phyloP scores from a whole-genome alignment of 176 grass and related monocot species.

The Carex kokanica region DNA sequence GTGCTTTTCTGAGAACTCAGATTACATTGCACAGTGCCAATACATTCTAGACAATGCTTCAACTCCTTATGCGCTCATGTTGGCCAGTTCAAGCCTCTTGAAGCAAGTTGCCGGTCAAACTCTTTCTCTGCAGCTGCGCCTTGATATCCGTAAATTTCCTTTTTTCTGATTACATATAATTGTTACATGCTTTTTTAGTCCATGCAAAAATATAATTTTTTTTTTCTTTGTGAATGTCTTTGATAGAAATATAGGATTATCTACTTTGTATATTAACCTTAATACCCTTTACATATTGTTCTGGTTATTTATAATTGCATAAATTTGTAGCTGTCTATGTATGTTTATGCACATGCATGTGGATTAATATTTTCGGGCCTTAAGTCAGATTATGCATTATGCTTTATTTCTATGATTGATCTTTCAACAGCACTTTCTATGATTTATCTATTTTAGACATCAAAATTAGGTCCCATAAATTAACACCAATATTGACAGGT shows the following conservation, averaged over 20 bases:
- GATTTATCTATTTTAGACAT: conserved; percentile 1
- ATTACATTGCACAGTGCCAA: conserved; percentile 97
- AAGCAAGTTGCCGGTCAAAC: conserved; percentile 93
- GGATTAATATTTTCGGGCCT: not conserved
- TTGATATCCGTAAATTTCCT: conserved; percentile 97
- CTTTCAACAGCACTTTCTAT: not conserved
- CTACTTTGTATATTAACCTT: conserved; percentile 9
- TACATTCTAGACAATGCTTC: conserved; percentile 99
- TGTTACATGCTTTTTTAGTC: conserved; percentile 31
- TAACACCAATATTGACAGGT: not conserved
- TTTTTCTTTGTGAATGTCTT: conserved; percentile 32
- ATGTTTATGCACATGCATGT: not conserved
- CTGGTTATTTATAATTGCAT: conserved; percentile 6
- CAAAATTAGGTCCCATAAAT: not conserved
- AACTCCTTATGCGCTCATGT: conserved; percentile 95
- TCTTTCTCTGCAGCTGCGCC: conserved; percentile 77
- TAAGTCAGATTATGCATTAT: not conserved
- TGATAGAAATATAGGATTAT: conserved; percentile 29
- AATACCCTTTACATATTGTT: conserved; percentile 17
- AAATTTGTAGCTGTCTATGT: not conserved
- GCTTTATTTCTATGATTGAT: not conserved
- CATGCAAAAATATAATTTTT: conserved; percentile 29
- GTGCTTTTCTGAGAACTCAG: conserved; percentile 98
- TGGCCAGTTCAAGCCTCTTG: conserved; percentile 97
- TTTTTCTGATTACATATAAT: conserved; percentile 39